Evolutionary conservation across 2,329 filamentous ascomycete species (phyloP), one percentile per base, ranked within the genome.

Genomic region (Hypoxylon rubiginosum): DNA sequence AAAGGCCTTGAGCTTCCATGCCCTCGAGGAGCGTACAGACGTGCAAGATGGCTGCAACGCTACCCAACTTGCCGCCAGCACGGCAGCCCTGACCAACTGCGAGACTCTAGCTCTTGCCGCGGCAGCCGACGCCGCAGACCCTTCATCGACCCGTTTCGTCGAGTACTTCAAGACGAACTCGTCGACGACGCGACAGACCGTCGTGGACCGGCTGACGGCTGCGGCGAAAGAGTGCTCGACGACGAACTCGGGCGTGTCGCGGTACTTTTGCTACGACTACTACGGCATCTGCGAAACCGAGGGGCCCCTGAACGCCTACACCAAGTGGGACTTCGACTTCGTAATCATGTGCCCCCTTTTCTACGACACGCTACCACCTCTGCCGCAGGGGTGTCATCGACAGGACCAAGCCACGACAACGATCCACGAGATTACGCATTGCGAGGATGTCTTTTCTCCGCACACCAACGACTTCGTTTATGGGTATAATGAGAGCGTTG

Each of bases 371-470:
- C 53, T 69, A 19, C 67, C 70, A 2, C 55, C 66, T 4, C 30
- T 73, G 17, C 71, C 71, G 11, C 32, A 36, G 24, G 64, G 24
- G 3, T 73, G 70, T 46, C 71, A 73, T 53, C 63, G 43, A 21
- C 71, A 73, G 50, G 55, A 52, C 30, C 70, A 70, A 7, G 71
- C 70, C 1, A 72, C 72, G 1, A 74, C 72, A 10, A 65, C 69
- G 3, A 63, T 73, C 17, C 71, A 74, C 39, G 72, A 74, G 62
- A 66, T 68, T 24, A 71, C 71, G n/a, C 72, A 74, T 43, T 66
- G 60, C 50, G 60, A 66, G 15, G 66, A 57, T 7, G 65, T 74
- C 1, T 72, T 69, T 17, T 55, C 50, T 9, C 70, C 68, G 13
- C 56, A 66, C 4, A 73, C 70, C 3, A 65, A 71, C 19, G 72